Conservation (phyloP, 306 rosid species). For the Cucumis hystrix region DNA sequence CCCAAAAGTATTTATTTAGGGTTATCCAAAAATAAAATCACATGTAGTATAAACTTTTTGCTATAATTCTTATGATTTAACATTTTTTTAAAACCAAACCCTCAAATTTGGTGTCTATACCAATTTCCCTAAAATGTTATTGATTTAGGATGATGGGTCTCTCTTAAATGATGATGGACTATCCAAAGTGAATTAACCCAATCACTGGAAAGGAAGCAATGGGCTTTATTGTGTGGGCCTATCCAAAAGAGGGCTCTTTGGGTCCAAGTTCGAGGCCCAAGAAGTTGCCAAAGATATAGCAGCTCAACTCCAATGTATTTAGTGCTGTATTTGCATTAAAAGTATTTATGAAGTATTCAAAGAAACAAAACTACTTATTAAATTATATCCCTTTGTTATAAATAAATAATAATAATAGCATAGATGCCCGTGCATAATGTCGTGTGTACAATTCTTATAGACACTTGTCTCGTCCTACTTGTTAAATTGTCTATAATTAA, state of each 20-base stretch:
- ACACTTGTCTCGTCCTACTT: too few species aligned
- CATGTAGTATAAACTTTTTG: too few species aligned
- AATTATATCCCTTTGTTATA: too few species aligned
- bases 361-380: background rate
- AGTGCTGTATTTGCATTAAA: background rate
- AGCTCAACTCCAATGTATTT: background rate
- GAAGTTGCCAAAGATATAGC: conserved; percentile 40
- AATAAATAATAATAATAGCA: too few species aligned
- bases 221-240: conserved; percentile 58
- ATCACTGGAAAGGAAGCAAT: conserved; percentile 60
- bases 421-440: too few species aligned
- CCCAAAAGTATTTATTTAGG: too few species aligned
- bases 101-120: too few species aligned
- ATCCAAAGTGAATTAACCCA: conserved; percentile 30
- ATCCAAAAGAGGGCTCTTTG: conserved; percentile 44
- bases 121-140: background rate
- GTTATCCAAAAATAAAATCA: too few species aligned
- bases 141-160: conserved; percentile 40
- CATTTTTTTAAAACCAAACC: too few species aligned
- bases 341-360: background rate
- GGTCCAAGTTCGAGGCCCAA: conserved; percentile 41
- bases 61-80: too few species aligned
- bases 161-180: conserved; percentile 50
- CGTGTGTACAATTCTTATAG: too few species aligned
- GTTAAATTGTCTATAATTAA: too few species aligned